A percentile compares a stretch with the other conserved stretches of the same genome.
Conservation (phyloP, 2,329 filamentous ascomycete species). For the Aquanectria penicillioides region DNA sequence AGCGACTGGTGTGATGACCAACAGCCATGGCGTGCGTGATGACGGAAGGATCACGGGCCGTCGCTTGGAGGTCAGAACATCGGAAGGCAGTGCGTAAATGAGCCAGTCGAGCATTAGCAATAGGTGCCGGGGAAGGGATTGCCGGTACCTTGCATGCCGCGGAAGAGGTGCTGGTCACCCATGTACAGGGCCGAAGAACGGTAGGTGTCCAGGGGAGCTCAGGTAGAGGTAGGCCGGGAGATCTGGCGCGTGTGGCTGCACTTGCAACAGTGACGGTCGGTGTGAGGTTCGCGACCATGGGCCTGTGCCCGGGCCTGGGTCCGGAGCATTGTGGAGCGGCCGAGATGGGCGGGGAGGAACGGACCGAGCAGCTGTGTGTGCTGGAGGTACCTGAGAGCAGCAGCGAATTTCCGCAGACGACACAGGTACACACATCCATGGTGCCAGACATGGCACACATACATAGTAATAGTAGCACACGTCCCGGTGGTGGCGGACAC, state of each 20-base stretch:
- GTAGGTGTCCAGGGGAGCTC: no score
- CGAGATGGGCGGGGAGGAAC: not conserved
- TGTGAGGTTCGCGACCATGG: not conserved
- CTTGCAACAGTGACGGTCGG: slow-evolving; percentile 14
- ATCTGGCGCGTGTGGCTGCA: not conserved
- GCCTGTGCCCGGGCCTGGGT: not conserved
- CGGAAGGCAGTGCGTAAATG: no score
- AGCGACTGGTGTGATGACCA: no score
- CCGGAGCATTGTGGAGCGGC: not conserved
- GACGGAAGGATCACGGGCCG: slow-evolving; percentile 1
- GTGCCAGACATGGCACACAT: no score
- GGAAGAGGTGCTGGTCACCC: no score
- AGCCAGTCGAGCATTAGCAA: not conserved
- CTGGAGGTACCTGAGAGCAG: not conserved
- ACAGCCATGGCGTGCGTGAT: not conserved
- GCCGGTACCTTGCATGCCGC: no score
- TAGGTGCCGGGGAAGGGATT: not conserved
- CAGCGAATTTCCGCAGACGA: no score
- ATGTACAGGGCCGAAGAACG: no score
- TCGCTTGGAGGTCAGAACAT: no score
- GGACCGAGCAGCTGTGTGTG: not conserved
- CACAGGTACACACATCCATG: no score
- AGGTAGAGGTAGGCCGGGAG: no score
- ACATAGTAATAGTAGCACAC: not conserved
- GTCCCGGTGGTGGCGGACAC: slow-evolving; percentile 6